These are phyloP conservation scores for Cladosporium halotolerans DNA, from an alignment of 2,329 filamentous ascomycete species.

Conservation along the genomic window DNA sequence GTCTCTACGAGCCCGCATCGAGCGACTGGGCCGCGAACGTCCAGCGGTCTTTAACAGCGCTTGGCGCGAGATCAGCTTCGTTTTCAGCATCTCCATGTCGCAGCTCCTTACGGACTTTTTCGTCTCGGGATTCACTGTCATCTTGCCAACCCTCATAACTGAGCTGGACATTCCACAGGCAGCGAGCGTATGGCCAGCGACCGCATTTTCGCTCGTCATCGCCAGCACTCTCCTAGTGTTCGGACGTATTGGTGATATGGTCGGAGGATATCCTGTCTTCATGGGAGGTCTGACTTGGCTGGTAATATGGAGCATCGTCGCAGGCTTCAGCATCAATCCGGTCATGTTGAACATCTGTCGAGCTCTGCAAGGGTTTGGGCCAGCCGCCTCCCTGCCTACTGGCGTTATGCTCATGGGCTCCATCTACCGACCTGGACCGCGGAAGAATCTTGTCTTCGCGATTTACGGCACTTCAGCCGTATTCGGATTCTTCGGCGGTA, in stretches of 20 bases:
- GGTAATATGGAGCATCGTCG: constrained; percentile 23
- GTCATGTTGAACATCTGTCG: constrained; percentile 29
- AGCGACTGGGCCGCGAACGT: constrained; percentile 55
- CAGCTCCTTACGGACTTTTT: constrained; percentile 54
- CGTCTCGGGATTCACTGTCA: constrained; percentile 64
- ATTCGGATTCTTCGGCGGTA: constrained; percentile 54
- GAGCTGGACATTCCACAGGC: constrained; percentile 61
- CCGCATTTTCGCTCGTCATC: constrained; percentile 43
- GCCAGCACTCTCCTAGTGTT: constrained; percentile 44
- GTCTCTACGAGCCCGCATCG: constrained; percentile 32
- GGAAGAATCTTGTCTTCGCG: constrained; percentile 29
- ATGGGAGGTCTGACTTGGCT: constrained; percentile 48
- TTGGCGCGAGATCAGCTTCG: constrained; percentile 53
- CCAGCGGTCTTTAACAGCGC: constrained; percentile 49
- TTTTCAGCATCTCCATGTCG: constrained; percentile 41
- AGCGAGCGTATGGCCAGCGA: constrained; percentile 49
- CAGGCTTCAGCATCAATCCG: constrained; percentile 24
- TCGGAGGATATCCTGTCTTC: constrained; percentile 56
- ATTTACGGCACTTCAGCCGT: constrained; percentile 47
- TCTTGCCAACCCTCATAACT: constrained; percentile 58
- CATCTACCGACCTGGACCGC: constrained; percentile 26
- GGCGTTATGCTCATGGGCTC: constrained; percentile 26
- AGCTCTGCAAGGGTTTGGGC: constrained; percentile 27
- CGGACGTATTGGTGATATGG: constrained; percentile 45
- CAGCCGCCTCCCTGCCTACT: constrained; percentile 26